Percentiles rank a stretch among this genome's conserved stretches.
These are phyloP conservation scores for Lactuca saligna DNA, from an alignment of 129 eudicot genomes.

Conservation along the genomic window DNA sequence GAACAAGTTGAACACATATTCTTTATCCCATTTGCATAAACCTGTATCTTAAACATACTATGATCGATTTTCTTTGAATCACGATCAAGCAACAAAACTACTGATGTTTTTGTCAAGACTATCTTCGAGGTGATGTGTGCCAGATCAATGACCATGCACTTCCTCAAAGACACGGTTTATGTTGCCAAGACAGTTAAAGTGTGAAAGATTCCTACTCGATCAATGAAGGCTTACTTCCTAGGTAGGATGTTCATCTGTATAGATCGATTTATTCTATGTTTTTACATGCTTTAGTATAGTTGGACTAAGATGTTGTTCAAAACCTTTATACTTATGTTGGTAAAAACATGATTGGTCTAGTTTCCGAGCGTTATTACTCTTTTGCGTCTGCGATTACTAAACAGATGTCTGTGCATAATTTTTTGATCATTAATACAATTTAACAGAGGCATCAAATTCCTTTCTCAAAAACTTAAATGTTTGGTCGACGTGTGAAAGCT, in stretches of 20 bases:
- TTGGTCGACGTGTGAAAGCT: slow-evolving; percentile 32
- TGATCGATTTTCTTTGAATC: not conserved
- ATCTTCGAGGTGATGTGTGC: not conserved
- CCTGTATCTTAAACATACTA: slow-evolving; percentile 16
- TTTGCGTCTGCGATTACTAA: not conserved
- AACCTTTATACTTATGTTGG: not conserved
- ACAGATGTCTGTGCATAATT: not conserved
- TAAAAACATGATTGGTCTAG: not conserved
- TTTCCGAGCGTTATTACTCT: not conserved
- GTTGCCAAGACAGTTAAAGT: not conserved
- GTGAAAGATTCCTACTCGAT: too few relatives aligned
- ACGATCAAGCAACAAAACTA: slow-evolving; percentile 18
- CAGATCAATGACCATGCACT: not conserved
- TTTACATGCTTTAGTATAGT: not conserved
- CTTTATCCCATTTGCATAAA: slow-evolving; percentile 17
- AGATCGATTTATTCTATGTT: not conserved
- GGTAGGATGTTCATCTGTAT: not conserved
- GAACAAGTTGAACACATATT: slow-evolving; percentile 39
- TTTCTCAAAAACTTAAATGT: slow-evolving; percentile 1
- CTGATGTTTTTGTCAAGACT: not conserved
- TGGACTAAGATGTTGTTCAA: not conserved
- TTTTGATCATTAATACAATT: not conserved
- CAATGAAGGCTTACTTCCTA: not conserved
- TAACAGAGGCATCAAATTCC: not conserved
- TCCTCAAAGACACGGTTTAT: too few relatives aligned